phyloP scores from a whole-genome alignment of 805 yeast species.

The Pichia sporocuriosa region DNA sequence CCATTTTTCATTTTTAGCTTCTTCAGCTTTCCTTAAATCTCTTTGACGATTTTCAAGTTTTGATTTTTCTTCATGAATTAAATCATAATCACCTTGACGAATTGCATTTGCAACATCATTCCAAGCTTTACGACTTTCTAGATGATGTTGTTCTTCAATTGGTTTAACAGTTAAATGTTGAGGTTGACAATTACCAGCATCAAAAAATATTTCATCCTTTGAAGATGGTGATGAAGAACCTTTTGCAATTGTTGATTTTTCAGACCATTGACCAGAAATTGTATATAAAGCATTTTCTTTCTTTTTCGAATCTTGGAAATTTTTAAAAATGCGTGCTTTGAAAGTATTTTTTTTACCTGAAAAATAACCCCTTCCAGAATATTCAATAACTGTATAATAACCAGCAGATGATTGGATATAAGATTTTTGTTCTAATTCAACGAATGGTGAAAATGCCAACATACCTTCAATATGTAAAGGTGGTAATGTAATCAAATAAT shows the following conservation, averaged over 20 bases:
- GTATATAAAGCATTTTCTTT: constrained; percentile 68
- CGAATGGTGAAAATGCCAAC: constrained; percentile 85
- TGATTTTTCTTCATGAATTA: constrained; percentile 69
- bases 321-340: constrained; percentile 73
- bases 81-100: constrained; percentile 63
- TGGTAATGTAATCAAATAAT: constrained; percentile 80
- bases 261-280: constrained; percentile 91
- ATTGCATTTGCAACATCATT: constrained; percentile 81
- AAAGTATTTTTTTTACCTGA: constrained; percentile 90
- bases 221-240: constrained; percentile 43
- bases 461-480: constrained; percentile 94
- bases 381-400: constrained; percentile 64
- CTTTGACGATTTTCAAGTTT: constrained; percentile 81
- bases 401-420: constrained; percentile 80
- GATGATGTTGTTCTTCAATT: constrained; percentile 65
- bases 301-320: constrained; percentile 38
- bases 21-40: constrained; percentile 68
- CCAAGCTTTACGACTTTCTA: constrained; percentile 92
- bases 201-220: constrained; percentile 51
- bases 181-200: constrained; percentile 45
- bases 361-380: constrained; percentile 89
- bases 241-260: constrained; percentile 54
- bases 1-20: constrained; percentile 62
- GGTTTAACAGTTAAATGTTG: constrained; percentile 71
- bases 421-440: constrained; percentile 87